A percentile compares a stretch with the other conserved stretches of the same genome.
These are phyloP conservation scores for Talaromyces wortmannii DNA, from an alignment of 495 filamentous ascomycete species.

Conservation along the genomic window DNA sequence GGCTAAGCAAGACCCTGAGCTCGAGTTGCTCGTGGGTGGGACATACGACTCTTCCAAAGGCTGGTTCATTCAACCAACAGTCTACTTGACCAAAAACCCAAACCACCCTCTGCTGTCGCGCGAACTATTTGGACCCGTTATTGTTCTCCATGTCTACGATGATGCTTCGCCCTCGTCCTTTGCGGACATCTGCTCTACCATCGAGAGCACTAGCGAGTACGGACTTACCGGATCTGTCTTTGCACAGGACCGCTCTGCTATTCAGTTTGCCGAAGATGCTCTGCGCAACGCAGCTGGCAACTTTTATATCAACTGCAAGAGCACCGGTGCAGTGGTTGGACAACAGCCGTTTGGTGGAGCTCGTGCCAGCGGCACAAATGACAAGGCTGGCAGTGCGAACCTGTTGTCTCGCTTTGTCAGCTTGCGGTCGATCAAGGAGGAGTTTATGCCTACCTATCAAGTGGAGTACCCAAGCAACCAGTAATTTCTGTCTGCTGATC, in stretches of 20 bases:
- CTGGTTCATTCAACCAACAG: conserved; percentile 63
- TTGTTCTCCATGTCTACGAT: conserved; percentile 55
- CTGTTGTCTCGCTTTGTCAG: conserved; percentile 76
- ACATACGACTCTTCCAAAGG: conserved; percentile 52
- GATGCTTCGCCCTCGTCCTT: conserved; percentile 44
- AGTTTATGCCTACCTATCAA: conserved; percentile 61
- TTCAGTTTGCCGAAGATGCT: conserved; percentile 62
- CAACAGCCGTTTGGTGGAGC: conserved; percentile 90
- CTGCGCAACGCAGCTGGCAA: conserved; percentile 77
- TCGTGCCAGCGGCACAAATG: conserved; percentile 81
- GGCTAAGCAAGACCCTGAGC: conserved; percentile 54
- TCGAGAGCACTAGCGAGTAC: conserved; percentile 66
- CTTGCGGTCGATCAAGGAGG: conserved; percentile 83
- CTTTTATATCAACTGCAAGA: conserved; percentile 93
- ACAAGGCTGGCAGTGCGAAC: conserved; percentile 80
- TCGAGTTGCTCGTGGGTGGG: conserved; percentile 54
- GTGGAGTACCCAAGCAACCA: conserved; percentile 80
- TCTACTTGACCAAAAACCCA: conserved; percentile 59
- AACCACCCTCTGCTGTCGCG: conserved; percentile 53
- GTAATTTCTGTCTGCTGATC: conserved; percentile 3
- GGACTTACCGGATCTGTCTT: conserved; percentile 77
- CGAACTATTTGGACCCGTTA: conserved; percentile 60
- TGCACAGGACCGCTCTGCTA: conserved; percentile 59
- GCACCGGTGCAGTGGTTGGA: conserved; percentile 83
- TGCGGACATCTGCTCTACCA: conserved; percentile 42